phyloP scores from a whole-genome alignment of 176 grass and related monocot genomes.

The Poa pratensis region DNA sequence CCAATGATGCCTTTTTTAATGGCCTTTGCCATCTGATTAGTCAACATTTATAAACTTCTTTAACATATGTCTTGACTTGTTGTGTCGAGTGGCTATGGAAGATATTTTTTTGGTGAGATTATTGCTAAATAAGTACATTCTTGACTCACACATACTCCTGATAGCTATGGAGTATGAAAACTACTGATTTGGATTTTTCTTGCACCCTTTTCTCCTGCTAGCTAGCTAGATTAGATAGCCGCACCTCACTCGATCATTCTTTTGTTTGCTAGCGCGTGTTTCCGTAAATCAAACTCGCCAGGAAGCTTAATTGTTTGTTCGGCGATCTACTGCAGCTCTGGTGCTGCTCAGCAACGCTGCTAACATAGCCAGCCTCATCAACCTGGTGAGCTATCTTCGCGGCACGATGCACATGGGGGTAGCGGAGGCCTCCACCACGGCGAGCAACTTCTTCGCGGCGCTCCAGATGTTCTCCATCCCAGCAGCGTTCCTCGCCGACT shows the following conservation, averaged over 20 bases:
- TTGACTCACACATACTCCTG: background rate
- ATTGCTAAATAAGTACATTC: background rate
- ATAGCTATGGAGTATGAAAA: background rate
- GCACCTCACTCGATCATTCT: background rate
- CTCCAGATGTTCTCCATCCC: constrained; percentile 59
- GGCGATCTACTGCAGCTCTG: background rate
- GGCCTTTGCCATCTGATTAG: background rate
- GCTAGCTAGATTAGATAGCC: background rate
- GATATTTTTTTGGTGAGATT: background rate
- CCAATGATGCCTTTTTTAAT: no score
- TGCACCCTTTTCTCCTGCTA: background rate
- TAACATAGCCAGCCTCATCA: constrained; percentile 56
- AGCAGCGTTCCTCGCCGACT: constrained; percentile 66
- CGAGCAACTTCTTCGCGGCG: constrained; percentile 55
- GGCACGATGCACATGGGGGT: constrained; percentile 57
- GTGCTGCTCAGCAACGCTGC: constrained; percentile 50
- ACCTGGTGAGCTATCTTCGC: constrained; percentile 62
- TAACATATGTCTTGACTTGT: background rate
- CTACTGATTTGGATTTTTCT: background rate
- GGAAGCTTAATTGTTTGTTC: background rate
- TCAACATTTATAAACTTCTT: background rate
- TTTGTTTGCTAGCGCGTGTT: background rate
- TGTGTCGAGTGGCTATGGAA: background rate
- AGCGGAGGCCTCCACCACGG: constrained; percentile 45
- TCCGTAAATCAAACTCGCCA: background rate